Evolutionary conservation across 352 stramenopile species (phyloP), one percentile per base, ranked within the genome.

Genomic region (Phytopythium oedochilum): DNA sequence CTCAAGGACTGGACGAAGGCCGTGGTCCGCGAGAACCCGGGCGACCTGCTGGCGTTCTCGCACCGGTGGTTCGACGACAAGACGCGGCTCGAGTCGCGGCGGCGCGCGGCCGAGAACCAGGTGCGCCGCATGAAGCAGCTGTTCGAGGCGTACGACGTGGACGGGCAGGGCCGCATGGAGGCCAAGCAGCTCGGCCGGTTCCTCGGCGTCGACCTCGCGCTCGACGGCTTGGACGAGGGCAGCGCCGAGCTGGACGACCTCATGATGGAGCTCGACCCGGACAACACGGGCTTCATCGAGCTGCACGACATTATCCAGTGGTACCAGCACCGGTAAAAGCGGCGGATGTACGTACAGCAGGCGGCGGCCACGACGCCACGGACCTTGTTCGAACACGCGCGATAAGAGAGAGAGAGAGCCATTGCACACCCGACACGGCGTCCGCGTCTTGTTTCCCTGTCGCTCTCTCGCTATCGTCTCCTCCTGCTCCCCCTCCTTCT

Each of bases 1-100:
- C 67, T 96, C 34, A 96, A 97, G 60, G 85, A 97, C 55, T 97
- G 89, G 80, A 92, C 89, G 7, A 97, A 97, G 70, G 85, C 80
- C 3, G 77, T 96, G 60, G 94, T 97, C 49, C 73, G 77, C 2
- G 78, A 82, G 35, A 80, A 89, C 42, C 86, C 89, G 1, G 56
- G 68, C 1, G 78, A 97, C 60, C 32, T 97, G 59, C 35, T 91
- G 29, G 49, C 60, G n/a, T 96, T 96, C 49, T 96, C 86, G 38
- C 75, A 83, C 20, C 63, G 91, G 53, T 95, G 86, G 65, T 97
- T 97, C 56, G 64, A 94, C 44, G 85, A 92, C 53, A 90, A 90
- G 60, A 75, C 70, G 5, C 60, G 68, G 29, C 63, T 87, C 34
- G 71, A 63, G 40, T 87, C 76, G 25, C 73, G 86, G 54, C 72